Evolutionary conservation across 192 early-diverging fungal species (phyloP).

Genomic region (Backusella circina): DNA sequence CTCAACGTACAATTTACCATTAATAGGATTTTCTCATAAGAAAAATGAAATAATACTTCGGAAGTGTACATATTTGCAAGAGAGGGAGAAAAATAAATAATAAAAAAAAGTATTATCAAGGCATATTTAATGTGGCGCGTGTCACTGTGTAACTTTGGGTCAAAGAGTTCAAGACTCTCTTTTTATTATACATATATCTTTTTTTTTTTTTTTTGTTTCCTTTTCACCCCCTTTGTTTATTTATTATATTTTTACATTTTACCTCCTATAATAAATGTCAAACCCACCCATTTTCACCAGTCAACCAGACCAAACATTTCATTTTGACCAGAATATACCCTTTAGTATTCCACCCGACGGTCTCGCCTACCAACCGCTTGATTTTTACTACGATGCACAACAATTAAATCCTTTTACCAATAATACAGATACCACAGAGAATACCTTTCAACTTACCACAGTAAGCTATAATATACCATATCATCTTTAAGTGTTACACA

Average conservation of each 20-base stretch:
- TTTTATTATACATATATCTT: not conserved
- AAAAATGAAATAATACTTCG: not conserved
- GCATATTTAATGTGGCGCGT: constrained; percentile 6
- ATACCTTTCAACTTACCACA: constrained; percentile 4
- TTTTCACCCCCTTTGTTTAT: not conserved
- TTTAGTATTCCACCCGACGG: not conserved
- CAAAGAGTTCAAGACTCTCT: too few species aligned
- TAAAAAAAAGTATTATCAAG: not conserved
- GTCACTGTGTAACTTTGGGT: not conserved
- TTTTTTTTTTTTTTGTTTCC: not conserved
- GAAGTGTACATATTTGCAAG: not conserved
- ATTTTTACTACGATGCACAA: not conserved
- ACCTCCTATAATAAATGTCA: not conserved
- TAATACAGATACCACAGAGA: constrained; percentile 1
- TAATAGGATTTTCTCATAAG: too few species aligned
- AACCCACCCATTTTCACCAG: not conserved
- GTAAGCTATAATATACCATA: too few species aligned
- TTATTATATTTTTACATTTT: not conserved
- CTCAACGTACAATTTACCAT: not conserved
- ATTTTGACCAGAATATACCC: not conserved
- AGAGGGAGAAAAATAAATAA: too few species aligned
- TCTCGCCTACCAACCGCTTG: not conserved
- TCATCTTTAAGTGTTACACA: not conserved
- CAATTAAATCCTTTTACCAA: not conserved
- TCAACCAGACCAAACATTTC: not conserved